A percentile compares a stretch with the other conserved stretches of the same genome.
phyloP scores from a whole-genome alignment of 2,329 filamentous ascomycete genomes.

The Hypoxylon sp. region DNA sequence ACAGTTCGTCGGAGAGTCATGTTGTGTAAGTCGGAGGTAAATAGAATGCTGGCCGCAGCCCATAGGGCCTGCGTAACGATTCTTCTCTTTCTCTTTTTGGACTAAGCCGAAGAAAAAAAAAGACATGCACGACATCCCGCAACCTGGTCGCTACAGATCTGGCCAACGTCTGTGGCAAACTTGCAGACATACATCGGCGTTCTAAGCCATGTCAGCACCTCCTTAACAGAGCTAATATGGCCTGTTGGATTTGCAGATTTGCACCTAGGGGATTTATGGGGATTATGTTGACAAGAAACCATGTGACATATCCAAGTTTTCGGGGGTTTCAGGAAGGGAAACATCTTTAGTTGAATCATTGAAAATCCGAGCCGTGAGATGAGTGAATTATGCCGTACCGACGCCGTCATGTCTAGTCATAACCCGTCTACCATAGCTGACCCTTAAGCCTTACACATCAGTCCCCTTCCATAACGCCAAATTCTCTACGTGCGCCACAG shows the following conservation, averaged over 20 bases:
- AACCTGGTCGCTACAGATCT: conserved; percentile 42
- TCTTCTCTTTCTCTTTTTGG: conserved; percentile 36
- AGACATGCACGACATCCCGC: conserved; percentile 48
- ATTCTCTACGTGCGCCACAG: conserved; percentile 41
- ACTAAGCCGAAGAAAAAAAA: conserved; percentile 39
- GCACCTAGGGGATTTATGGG: conserved; percentile 13
- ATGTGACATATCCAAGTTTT: conserved; percentile 30
- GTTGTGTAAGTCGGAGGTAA: conserved; percentile 50
- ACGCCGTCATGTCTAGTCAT: conserved; percentile 38
- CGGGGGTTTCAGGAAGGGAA: conserved; percentile 20
- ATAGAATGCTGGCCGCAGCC: conserved; percentile 43
- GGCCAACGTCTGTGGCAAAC: conserved; percentile 45
- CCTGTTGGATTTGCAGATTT: conserved; percentile 18
- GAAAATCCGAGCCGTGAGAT: conserved; percentile 31
- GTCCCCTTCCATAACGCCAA: conserved; percentile 46
- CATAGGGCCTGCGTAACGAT: conserved; percentile 40
- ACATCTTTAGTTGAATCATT: conserved; percentile 24
- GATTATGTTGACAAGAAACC: conserved; percentile 16
- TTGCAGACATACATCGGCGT: conserved; percentile 30
- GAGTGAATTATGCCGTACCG: conserved; percentile 36
- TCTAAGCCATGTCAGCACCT: conserved; percentile 25
- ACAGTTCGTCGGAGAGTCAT: conserved; percentile 45
- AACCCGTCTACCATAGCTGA: conserved; percentile 41
- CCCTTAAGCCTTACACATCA: conserved; percentile 24
- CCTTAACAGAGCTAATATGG: conserved; percentile 26